phyloP scores from a whole-genome alignment of 495 filamentous ascomycete genomes.

The Hyaloscypha finlandica region DNA sequence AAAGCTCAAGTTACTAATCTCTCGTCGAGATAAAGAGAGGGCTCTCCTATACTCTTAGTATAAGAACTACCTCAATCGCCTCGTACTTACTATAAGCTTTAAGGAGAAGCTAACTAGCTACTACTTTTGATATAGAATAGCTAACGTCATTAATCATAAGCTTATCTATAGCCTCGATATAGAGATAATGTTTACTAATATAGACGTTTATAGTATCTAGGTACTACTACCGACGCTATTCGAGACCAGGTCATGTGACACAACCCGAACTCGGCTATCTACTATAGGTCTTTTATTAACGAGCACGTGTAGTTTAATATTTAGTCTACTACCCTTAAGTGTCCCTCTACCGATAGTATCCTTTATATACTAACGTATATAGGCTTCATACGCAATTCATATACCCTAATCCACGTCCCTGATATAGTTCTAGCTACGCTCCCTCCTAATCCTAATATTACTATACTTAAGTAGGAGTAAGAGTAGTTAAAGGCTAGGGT shows the following conservation, averaged over 20 bases:
- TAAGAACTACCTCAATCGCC: constrained; percentile 12
- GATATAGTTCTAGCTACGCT: constrained; percentile 24
- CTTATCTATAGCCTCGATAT: background rate
- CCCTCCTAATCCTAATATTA: constrained; percentile 30
- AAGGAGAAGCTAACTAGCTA: constrained; percentile 13
- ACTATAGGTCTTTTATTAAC: constrained; percentile 30
- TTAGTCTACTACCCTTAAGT: constrained; percentile 28
- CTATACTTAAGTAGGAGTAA: constrained; percentile 27
- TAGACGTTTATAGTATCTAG: constrained; percentile 20
- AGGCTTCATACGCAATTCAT: constrained; percentile 32
- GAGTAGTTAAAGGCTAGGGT: constrained; percentile 28
- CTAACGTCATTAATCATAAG: constrained; percentile 19
- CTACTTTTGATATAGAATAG: constrained; percentile 14
- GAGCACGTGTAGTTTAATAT: constrained; percentile 19
- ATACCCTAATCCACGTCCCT: constrained; percentile 29
- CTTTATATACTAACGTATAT: constrained; percentile 29
- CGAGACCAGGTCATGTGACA: constrained; percentile 35
- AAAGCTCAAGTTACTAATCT: constrained; percentile 34
- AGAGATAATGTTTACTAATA: constrained; percentile 18
- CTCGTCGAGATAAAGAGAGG: constrained; percentile 20
- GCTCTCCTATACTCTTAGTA: constrained; percentile 18
- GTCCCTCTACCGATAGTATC: constrained; percentile 19
- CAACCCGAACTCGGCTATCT: no score
- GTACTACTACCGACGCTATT: constrained; percentile 27
- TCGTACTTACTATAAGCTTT: constrained; percentile 10